Evolutionary conservation across 2,329 filamentous ascomycete species (phyloP), one percentile per base, ranked within the genome.

Genomic region (Byssoonygena ceratinophila): DNA sequence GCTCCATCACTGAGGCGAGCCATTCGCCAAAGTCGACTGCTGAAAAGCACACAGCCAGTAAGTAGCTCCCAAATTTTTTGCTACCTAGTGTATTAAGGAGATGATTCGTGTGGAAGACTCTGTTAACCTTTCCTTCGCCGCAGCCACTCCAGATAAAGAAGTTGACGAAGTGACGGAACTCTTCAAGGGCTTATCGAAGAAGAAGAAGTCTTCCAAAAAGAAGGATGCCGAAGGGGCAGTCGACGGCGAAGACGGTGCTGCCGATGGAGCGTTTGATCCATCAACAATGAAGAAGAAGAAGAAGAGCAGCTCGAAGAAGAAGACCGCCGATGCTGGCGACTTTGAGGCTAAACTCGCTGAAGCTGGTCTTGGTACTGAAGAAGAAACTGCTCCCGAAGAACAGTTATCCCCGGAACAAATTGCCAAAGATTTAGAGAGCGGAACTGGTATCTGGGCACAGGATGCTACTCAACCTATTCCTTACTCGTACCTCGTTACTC

Each of bases 391-490:
- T 51, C 73, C 76, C 52, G 76, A 74, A 54, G 76, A 77, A 25
- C 75, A 77, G 55, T 74, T 66, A 43, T 81, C 78, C 68, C 72
- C 73, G 43, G 75, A 78, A 52, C 75, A 77, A 41, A 72, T 84
- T 3, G 72, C 76, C 56, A 72, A 76, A 60, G 88, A 95, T 64
- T 84, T 89, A 76, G 82, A 90, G 61, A 79, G 83, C 67, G 90
- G 90, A 60, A 95, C 88, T 40, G 90, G 90, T 57, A 86, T 95
- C 73, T 96, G 88, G 87, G 74, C 78, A 59, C 89, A 95, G 75
- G 82, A 90, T 65, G 81, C 84, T 68, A 82, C 80, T 54, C 81
- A 82, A 66, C 70, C 82, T 59, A 88, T 97, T 71, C 82, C 79
- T 66, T 98, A 96, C 79, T 80, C 82, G 64, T 79, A 89, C 58